Evolutionary conservation across 495 filamentous ascomycete species (phyloP), one percentile per base, ranked within the genome.

Genomic region (Acidiella bohemica): DNA sequence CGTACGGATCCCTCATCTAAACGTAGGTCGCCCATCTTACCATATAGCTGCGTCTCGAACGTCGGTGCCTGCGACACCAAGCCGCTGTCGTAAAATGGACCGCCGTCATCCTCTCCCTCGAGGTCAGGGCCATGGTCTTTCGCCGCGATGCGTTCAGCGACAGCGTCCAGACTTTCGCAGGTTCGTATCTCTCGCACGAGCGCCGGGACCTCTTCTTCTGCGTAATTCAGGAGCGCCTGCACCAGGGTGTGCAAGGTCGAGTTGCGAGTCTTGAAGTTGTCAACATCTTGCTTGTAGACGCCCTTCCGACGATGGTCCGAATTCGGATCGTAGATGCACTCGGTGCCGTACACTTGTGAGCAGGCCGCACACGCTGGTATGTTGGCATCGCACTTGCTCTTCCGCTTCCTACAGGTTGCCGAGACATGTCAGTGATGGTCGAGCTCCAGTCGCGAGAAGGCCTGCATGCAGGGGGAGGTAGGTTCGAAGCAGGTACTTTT

Each of bases 231-330:
- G 40, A 97, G 81, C 18, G 90, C 92, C 57, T 95, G 82, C 35
- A 97, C 76, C 20, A 97, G 64, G 6, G 86, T 88, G 54, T 95
- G 81, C 19, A 96, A 65, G 10, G 90, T 97, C 23, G 82, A 82
- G 54, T 82, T 88, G 39, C 72, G 72, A 14, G 86, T 88, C 54
- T 88, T 83, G 53, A 88, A 70, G 49, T 78, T 82, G 58, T 94
- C 86, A 32, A 86, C 80, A 58, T 94, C 86, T 59, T 93, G 84
- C 59, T 85, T 87, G 59, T 94, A 95, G 8, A 95, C 90, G 34
- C 90, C 90, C 57, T 96, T 97, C 13, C 90, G 76, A 32, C 90
- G 80, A 56, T 94, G 85, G 59, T 97, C 90, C 40, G 84, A 90
- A 54, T 84, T 92, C 5, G 85, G 90, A 56, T 96, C 92, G 67